These are phyloP conservation scores for Saturnispora mendoncae DNA, from an alignment of 805 yeast species.

Conservation along the genomic window DNA sequence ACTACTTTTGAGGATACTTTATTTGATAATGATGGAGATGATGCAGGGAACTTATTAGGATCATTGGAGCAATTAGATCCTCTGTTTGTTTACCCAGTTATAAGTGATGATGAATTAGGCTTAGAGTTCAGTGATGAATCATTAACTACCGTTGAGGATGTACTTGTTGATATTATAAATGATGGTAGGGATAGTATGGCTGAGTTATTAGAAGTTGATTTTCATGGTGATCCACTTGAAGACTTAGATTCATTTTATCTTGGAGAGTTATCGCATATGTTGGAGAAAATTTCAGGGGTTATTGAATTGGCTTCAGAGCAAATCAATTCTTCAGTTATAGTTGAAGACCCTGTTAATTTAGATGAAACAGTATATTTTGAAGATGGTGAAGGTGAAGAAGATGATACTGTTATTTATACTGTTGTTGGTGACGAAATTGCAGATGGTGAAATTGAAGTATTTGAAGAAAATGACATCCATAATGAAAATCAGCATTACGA, in stretches of 20 bases:
- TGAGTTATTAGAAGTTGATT: not conserved
- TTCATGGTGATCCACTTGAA: not conserved
- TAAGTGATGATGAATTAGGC: not conserved
- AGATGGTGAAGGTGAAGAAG: too few relatives aligned
- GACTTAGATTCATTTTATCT: not conserved
- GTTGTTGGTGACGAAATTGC: not conserved
- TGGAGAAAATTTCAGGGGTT: not conserved
- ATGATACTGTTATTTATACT: too few relatives aligned
- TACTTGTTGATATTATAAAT: slow-evolving; percentile 2
- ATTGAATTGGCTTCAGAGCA: not conserved
- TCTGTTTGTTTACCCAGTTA: slow-evolving; percentile 2
- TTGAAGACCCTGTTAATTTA: too few relatives aligned
- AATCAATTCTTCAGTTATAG: too few relatives aligned
- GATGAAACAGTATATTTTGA: too few relatives aligned
- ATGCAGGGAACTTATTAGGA: not conserved
- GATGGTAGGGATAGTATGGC: slow-evolving; percentile 2
- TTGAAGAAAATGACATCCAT: not conserved
- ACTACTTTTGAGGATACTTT: slow-evolving; percentile 5
- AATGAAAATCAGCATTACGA: not conserved
- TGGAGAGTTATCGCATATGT: not conserved
- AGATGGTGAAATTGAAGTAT: not conserved
- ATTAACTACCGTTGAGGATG: not conserved
- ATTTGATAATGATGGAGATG: not conserved
- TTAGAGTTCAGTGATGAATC: slow-evolving; percentile 2
- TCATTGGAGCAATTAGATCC: slow-evolving; percentile 1